These are phyloP conservation scores for Phanerochaete carnosa DNA, from an alignment of 768 basidiomycete genomes.

Conservation along the genomic window DNA sequence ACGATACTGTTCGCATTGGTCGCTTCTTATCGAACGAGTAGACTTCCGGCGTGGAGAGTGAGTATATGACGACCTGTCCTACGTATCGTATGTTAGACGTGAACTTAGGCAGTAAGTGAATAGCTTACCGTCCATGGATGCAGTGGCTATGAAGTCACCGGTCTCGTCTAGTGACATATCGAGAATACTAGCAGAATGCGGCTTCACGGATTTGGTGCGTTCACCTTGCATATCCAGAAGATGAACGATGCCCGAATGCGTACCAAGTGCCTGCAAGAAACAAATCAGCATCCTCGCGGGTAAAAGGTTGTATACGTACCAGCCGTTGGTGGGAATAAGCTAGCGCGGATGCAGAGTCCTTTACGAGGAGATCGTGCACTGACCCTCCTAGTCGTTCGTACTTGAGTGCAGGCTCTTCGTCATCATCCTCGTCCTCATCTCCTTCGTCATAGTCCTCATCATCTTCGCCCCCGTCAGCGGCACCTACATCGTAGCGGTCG, in stretches of 20 bases:
- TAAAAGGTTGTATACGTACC: conserved; percentile 34
- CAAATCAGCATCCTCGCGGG: neutral
- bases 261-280: conserved; percentile 72
- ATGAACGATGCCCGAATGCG: conserved; percentile 91
- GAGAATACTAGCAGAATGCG: conserved; percentile 82
- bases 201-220: conserved; percentile 85
- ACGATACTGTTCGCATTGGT: conserved; percentile 83
- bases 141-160: conserved; percentile 87
- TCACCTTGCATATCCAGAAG: conserved; percentile 76
- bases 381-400: conserved; percentile 79
- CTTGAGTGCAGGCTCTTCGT: conserved; percentile 90
- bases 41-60: conserved; percentile 71
- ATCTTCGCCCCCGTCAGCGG: conserved; percentile 37
- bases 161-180: conserved; percentile 84
- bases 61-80: conserved; percentile 92
- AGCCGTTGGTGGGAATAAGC: conserved; percentile 70
- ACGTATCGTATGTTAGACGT: conserved; percentile 7
- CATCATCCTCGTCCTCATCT: too few species aligned
- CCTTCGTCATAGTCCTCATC: too few species aligned
- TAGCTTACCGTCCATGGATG: conserved; percentile 85
- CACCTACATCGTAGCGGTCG: too few species aligned
- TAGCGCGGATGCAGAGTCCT: conserved; percentile 86
- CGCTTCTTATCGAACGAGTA: conserved; percentile 90
- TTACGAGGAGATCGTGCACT: conserved; percentile 75
- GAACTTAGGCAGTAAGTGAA: neutral